Percentiles rank a stretch among this genome's conserved stretches.
Evolutionary conservation across 371 early-diverging fungal species (phyloP).

Genomic region (Rhizopus delemar): DNA sequence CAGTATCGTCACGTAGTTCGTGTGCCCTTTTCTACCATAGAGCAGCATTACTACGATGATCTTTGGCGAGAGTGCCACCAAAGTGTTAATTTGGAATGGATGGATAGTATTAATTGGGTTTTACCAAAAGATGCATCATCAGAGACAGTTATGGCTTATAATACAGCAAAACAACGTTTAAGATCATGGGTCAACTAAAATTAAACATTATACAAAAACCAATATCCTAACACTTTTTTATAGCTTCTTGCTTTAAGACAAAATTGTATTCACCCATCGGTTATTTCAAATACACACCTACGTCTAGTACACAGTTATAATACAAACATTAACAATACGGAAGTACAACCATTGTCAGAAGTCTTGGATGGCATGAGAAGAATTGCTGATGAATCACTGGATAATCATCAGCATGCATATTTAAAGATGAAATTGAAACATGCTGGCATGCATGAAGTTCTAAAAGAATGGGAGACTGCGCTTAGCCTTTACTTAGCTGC

Average conservation of each 20-base stretch:
- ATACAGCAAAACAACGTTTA: not conserved
- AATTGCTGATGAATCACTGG: conserved; percentile 8
- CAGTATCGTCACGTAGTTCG: conserved; percentile 53
- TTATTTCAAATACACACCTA: conserved; percentile 18
- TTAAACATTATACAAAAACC: not conserved
- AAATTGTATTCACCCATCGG: conserved; percentile 41
- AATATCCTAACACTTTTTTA: not conserved
- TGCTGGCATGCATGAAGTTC: conserved; percentile 41
- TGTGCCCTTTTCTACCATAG: conserved; percentile 58
- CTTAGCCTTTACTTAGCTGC: conserved; percentile 17
- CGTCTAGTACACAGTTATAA: not conserved
- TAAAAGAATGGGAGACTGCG: conserved; percentile 21
- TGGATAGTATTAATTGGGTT: conserved; percentile 31
- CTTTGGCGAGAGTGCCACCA: conserved; percentile 47
- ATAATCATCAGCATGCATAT: conserved; percentile 11
- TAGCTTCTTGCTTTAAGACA: conserved; percentile 37
- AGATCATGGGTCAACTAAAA: conserved; percentile 29
- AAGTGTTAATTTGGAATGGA: conserved; percentile 19
- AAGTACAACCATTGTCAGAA: conserved; percentile 2
- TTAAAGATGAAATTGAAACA: conserved; percentile 10
- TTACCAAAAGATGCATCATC: conserved; percentile 4
- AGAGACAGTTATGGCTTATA: not conserved
- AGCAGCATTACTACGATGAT: conserved; percentile 65
- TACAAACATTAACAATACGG: not conserved
- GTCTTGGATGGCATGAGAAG: conserved; percentile 9